These are phyloP conservation scores for Dioszegia hungarica DNA, from an alignment of 768 basidiomycete species.

Conservation along the genomic window DNA sequence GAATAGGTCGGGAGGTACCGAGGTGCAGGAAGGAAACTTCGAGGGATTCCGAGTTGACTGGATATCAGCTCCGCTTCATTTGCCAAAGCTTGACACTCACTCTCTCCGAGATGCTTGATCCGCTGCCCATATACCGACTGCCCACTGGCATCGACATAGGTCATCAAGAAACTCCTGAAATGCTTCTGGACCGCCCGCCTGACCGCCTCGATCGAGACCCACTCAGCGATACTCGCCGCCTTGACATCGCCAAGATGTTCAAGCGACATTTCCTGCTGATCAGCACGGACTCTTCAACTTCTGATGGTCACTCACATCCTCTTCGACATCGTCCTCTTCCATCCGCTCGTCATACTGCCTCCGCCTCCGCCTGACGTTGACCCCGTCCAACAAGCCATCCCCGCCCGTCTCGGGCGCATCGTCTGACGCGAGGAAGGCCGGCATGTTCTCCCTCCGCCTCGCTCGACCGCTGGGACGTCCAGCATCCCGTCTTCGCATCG, in stretches of 20 bases:
- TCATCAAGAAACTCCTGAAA: slow-evolving; percentile 92
- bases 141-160: slow-evolving; percentile 86
- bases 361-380: slow-evolving; percentile 75
- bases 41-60: slow-evolving; percentile 93
- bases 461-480: slow-evolving; percentile 70
- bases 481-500: slow-evolving; percentile 84
- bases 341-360: slow-evolving; percentile 89
- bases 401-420: slow-evolving; percentile 64
- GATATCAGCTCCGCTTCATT: background rate
- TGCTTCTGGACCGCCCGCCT: slow-evolving; percentile 82
- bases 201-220: slow-evolving; percentile 91
- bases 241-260: slow-evolving; percentile 98
- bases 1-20: slow-evolving; percentile 81
- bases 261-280: slow-evolving; percentile 73
- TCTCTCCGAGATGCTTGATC: slow-evolving; percentile 89
- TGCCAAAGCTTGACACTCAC: slow-evolving; percentile 52
- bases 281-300: background rate
- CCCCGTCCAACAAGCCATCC: slow-evolving; percentile 60
- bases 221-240: slow-evolving; percentile 92
- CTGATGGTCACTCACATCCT: slow-evolving; percentile 28
- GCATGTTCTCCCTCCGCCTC: slow-evolving; percentile 71
- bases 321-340: slow-evolving; percentile 86
- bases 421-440: slow-evolving; percentile 79
- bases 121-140: slow-evolving; percentile 90
- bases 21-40: slow-evolving; percentile 98